A percentile compares a stretch with the other conserved stretches of the same genome.
These are phyloP conservation scores for Penicillium subrubescens DNA, from an alignment of 495 filamentous ascomycete genomes.

Conservation along the genomic window DNA sequence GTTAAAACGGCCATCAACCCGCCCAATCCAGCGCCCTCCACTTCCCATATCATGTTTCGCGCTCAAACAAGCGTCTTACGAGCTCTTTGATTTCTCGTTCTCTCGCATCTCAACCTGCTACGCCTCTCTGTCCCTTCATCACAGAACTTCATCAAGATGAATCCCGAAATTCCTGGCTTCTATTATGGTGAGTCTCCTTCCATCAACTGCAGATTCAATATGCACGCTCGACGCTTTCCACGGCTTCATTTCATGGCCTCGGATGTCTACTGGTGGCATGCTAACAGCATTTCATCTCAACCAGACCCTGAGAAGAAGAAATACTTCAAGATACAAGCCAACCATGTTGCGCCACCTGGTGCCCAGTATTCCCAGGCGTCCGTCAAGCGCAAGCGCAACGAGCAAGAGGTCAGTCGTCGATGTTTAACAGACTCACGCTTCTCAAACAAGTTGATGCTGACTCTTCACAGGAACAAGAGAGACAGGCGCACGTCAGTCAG, in stretches of 20 bases:
- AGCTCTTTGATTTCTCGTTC: not conserved
- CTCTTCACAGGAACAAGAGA: slow-evolving; percentile 30
- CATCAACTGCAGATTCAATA: not conserved
- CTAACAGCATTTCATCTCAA: not conserved
- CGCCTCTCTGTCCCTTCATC: not conserved
- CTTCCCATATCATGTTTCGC: not conserved
- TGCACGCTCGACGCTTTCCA: not conserved
- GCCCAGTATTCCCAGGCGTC: slow-evolving; percentile 50
- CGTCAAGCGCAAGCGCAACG: slow-evolving; percentile 43
- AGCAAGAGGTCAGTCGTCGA: slow-evolving; percentile 35
- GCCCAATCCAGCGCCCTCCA: not conserved
- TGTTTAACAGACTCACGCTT: not conserved
- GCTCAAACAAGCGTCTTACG: not conserved
- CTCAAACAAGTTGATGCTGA: slow-evolving; percentile 9
- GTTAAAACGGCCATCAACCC: not conserved
- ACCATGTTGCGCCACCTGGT: slow-evolving; percentile 47
- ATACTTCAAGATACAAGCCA: slow-evolving; percentile 58
- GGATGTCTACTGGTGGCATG: no score
- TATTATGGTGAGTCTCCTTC: slow-evolving; percentile 41
- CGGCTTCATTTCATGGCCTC: not conserved
- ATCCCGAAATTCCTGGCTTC: slow-evolving; percentile 51
- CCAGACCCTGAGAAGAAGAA: slow-evolving; percentile 57
- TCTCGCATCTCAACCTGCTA: not conserved
- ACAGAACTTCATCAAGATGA: slow-evolving; percentile 38
- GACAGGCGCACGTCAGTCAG: slow-evolving; percentile 27